Evolutionary conservation across 2,329 filamentous ascomycete genomes (phyloP), one percentile per base, ranked within the genome.

Genomic region (Neofusicoccum laricinum): DNA sequence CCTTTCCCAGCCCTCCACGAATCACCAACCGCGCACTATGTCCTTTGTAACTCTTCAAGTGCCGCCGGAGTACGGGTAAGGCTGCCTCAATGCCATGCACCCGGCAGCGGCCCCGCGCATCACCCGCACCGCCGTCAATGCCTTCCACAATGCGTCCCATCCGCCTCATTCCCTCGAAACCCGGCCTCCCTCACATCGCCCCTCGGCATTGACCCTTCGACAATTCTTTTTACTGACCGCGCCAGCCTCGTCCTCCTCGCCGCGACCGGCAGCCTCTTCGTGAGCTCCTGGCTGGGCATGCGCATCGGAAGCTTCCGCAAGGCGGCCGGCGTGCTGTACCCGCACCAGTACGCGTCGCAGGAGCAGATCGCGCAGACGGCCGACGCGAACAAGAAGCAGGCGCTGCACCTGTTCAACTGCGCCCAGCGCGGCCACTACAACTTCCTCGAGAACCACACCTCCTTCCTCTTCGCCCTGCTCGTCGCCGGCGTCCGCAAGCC

Each of bases 371-470:
- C 72, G 40, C 70, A 75, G 15, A 73, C 76, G 3, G 68, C 74
- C 2, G 70, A 74, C 19, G 71, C 74, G 14, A 79, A 68, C 70
- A 75, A 71, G 77, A 81, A 76, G 76, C 69, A 73, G 71, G 75
- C 70, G 21, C 73, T 81, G 70, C 72, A 81, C 65, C 69, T 78
- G 36, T 82, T 81, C 76, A 83, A 83, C 75, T 67, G 69, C 61
- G 73, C 75, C 0, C 76, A 77, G 66, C 75, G 75, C 69, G 70
- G 71, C 2, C 84, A 86, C 77, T 78, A 79, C 71, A 88, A 88
- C 75, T 86, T 82, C 75, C 75, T 84, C 68, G 86, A 89, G 76
- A 86, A 87, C 73, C 80, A 84, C 66, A 70, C 81, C 2, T 79
- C 81, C 63, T 80, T 81, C 4, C 79, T 86, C 50, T 76, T 81